Evolutionary conservation across 805 yeast genomes (phyloP), one percentile per base, ranked within the genome.

Genomic region (Candida cerambycidarum): DNA sequence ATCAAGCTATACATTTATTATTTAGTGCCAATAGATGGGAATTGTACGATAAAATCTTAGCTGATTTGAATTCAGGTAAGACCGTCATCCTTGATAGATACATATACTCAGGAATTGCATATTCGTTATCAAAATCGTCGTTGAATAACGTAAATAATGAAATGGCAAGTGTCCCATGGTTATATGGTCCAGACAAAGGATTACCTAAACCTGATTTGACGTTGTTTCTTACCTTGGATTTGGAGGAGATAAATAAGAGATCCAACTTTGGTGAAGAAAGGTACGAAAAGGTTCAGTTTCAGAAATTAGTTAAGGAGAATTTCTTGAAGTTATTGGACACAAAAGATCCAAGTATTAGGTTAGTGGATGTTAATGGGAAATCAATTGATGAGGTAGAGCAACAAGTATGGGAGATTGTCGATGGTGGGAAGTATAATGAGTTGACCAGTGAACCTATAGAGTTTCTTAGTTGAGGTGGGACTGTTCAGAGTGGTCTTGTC

Each of bases 11-110:
- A 4, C 99, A 93, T 62, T 69, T 93, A 17, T 66, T 93, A 25
- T 93, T 93, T 61, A 80, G 89, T 51, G 97, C 98, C 1, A 93
- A 93, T 56, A 68, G 99, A 49, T 93, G 99, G 99, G 99, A 93
- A 59, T 54, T 79, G 16, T 75, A 73, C 1, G 61, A 67, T 1
- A 58, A 61, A 3, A 79, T 93, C 4, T 57, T 63, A 9, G 43
- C 56, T 1, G 56, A 67, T 10, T 60, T 89, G 14, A 52, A 62
- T 1, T 48, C 59, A 0, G 97, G 96, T 1, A 58, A 57, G 10
- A 71, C 73, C 40, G 75, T 93, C 1, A 71, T 93, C 0, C 60
- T 90, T 44, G 99, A 93, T 59, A 69, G 99, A 50, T 93, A 92
- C 56, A 84, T 86, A 3, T 92, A 87, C 56, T 89, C 97, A 0